Evolutionary conservation across 768 basidiomycete species (phyloP), one percentile per base, ranked within the genome.

Genomic region (Hemileccinum impolitum): DNA sequence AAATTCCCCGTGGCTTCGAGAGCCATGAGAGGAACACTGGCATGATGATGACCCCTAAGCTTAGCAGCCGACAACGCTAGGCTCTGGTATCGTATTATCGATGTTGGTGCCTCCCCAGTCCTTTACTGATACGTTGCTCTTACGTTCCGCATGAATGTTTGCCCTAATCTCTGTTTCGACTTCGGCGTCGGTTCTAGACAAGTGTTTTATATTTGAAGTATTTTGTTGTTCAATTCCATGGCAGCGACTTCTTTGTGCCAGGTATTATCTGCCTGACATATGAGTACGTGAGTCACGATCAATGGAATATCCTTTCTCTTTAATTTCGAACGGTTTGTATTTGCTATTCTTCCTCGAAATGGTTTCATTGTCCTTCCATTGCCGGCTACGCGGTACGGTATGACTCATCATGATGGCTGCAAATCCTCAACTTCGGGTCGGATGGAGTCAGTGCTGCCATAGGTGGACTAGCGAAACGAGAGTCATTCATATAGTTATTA

Each of bases 301-400:
- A 43, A 14, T 72, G 63, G 48, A 45, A 65, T 21, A 54, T 62
- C 9, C 32, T 12, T 9, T 21, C 5, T 66, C 63, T 26, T 60
- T 62, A 0, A 69, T 70, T 6, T 53, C 73, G 1, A 23, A 41
- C 0, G 56, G 61, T 45, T 13, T 56, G 17, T 36, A 45, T 1
- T 32, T 61, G 38, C 34, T 47, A 1, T 70, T 73, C 50, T 35
- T 28, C 3, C 59, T 75, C 41, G 0, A n/a, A n/a, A n/a, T n/a
- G n/a, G n/a, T n/a, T n/a, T n/a, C n/a, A n/a, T n/a, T n/a, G n/a
- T n/a, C n/a, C n/a, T n/a, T n/a, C n/a, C n/a, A n/a, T 58, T 12
- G 45, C 45, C 2, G 47, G 40, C 1, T 42, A 39, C 39, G 44
- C 19, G 0, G 58, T 56, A 43, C 8, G 54, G n/a, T n/a, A n/a